A percentile compares a stretch with the other conserved stretches of the same genome.
Conservation (phyloP, 257 asterid genomes). For the Solanum piurae region DNA sequence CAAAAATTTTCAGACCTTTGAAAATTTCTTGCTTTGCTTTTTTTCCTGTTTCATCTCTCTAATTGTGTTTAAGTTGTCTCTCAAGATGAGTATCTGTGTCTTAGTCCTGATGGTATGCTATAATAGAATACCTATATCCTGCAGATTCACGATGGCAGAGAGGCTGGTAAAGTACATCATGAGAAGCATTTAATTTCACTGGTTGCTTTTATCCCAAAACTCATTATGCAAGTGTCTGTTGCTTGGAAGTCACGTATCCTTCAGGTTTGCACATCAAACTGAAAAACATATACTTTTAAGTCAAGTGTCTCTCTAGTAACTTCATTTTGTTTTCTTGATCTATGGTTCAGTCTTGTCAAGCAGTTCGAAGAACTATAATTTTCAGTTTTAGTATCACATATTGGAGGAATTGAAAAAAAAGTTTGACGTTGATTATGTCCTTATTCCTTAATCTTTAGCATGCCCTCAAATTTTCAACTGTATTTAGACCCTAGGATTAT, state of each 20-base stretch:
- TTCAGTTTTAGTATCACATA: background rate
- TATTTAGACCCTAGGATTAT: background rate
- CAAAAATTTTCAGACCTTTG: background rate
- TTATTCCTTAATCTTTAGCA: background rate
- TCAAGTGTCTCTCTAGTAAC: background rate
- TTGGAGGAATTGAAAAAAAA: background rate
- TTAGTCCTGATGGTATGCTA: background rate
- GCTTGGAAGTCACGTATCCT: constrained; percentile 66
- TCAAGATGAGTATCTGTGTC: background rate
- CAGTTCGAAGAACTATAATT: background rate
- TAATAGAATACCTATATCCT: background rate
- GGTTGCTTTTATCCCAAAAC: constrained; percentile 59
- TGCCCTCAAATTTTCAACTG: background rate
- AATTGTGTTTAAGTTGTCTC: background rate
- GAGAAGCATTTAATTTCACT: constrained; percentile 67
- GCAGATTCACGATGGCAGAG: constrained; percentile 38
- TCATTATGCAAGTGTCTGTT: constrained; percentile 38
- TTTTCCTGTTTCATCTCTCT: background rate
- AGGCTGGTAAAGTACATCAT: constrained; percentile 31
- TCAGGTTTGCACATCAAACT: constrained; percentile 36
- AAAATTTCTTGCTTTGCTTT: background rate
- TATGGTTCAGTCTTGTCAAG: background rate
- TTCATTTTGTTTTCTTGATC: background rate
- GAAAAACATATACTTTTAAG: background rate
- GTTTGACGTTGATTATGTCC: background rate